Percentiles rank a stretch among this genome's conserved stretches.
These are phyloP conservation scores for Aspergillus persii DNA, from an alignment of 2,329 filamentous ascomycete species.

Conservation along the genomic window DNA sequence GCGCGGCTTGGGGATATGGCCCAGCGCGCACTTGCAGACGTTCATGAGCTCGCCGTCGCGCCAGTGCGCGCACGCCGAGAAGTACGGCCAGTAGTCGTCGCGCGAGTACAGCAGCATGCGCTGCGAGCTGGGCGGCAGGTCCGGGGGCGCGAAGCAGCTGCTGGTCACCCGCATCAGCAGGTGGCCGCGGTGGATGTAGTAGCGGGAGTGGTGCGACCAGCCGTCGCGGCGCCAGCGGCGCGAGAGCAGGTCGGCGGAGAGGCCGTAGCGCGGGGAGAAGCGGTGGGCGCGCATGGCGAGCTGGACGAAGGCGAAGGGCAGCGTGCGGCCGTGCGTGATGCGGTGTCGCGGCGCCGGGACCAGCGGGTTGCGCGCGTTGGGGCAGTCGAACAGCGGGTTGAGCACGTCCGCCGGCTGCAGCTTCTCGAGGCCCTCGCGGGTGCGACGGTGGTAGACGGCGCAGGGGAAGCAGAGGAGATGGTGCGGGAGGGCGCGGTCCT, in stretches of 20 bases:
- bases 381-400: constrained; percentile 58
- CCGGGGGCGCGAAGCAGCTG: constrained; percentile 52
- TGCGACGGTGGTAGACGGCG: constrained; percentile 54
- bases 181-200: constrained; percentile 52
- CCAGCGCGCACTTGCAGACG: constrained; percentile 60
- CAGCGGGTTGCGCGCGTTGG: constrained; percentile 51
- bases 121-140: constrained; percentile 51
- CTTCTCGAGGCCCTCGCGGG: constrained; percentile 52
- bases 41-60: constrained; percentile 59
- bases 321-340: constrained; percentile 53
- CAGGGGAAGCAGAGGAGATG: constrained; percentile 62
- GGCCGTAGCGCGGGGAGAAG: constrained; percentile 50
- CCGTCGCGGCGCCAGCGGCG: constrained; percentile 55
- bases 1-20: constrained; percentile 53
- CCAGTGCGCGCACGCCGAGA: constrained; percentile 63
- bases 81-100: constrained; percentile 62
- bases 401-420: constrained; percentile 53
- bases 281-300: constrained; percentile 51
- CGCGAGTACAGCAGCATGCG: constrained; percentile 59
- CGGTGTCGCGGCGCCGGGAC: constrained; percentile 51
- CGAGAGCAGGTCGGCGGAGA: constrained; percentile 46
- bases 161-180: constrained; percentile 60
- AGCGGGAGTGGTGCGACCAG: constrained; percentile 58
- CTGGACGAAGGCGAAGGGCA: constrained; percentile 60
- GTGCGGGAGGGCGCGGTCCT: constrained; percentile 53